A percentile compares a stretch with the other conserved stretches of the same genome.
These are phyloP conservation scores for Trichoderma simmonsii DNA, from an alignment of 2,329 filamentous ascomycete genomes.

Conservation along the genomic window DNA sequence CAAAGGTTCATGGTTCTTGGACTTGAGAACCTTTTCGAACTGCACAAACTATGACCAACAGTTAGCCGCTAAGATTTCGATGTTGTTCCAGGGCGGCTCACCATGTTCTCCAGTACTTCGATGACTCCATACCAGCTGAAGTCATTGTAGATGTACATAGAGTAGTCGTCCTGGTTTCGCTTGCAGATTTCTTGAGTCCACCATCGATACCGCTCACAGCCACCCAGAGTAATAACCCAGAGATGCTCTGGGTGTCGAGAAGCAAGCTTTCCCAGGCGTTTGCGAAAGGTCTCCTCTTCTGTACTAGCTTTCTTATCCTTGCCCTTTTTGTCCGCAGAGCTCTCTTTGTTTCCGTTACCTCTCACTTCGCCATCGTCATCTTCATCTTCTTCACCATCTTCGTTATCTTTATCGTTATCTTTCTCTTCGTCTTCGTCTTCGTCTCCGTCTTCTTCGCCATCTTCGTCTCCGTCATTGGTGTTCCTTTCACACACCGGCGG, in stretches of 20 bases:
- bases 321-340: not conserved
- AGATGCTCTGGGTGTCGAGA: conserved; percentile 22
- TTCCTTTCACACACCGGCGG: not conserved
- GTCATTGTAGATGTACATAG: conserved; percentile 44
- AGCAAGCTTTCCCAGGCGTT: conserved; percentile 17
- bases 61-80: not conserved
- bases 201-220: conserved; percentile 20
- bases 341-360: not conserved
- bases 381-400: not conserved
- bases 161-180: conserved; percentile 37
- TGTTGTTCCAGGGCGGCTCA: conserved; percentile 16
- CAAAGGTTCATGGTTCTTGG: conserved; percentile 15
- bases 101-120: conserved; percentile 41
- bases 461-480: not conserved
- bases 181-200: conserved; percentile 25
- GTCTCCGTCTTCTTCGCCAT: not conserved
- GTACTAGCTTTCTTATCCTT: not conserved
- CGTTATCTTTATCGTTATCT: not conserved
- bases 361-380: not conserved
- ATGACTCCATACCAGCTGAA: conserved; percentile 38
- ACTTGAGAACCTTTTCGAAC: conserved; percentile 26
- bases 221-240: conserved; percentile 23
- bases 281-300: not conserved
- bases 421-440: not conserved
- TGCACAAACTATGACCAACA: conserved; percentile 30